phyloP scores from a whole-genome alignment of 345 rosid genomes.

The Clarkia xantiana region DNA sequence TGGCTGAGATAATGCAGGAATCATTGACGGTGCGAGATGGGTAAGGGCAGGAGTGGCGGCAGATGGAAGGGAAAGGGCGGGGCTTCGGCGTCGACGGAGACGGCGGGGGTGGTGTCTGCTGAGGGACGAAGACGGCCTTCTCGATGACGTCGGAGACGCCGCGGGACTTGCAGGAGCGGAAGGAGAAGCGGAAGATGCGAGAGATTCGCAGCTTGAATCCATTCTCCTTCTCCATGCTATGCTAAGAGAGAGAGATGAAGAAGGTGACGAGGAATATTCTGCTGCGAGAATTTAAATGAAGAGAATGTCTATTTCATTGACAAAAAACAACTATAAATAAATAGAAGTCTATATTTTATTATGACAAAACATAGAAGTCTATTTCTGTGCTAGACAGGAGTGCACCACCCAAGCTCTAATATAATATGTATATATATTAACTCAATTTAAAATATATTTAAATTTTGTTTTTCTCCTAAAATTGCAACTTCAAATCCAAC shows the following conservation, averaged over 20 bases:
- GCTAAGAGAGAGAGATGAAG: constrained; percentile 4
- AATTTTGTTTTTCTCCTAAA: too few relatives aligned
- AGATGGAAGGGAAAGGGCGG: constrained; percentile 13
- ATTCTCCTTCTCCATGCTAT: constrained; percentile 16
- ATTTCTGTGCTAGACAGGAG: too few relatives aligned
- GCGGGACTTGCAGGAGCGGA: constrained; percentile 43
- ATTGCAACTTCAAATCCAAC: too few relatives aligned
- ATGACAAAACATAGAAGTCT: too few relatives aligned
- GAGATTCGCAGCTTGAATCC: constrained; percentile 46
- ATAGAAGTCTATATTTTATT: too few relatives aligned
- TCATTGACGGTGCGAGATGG: constrained; percentile 9
- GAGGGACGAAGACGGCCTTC: constrained; percentile 15
- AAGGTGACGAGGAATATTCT: too few relatives aligned
- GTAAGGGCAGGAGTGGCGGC: constrained; percentile 15
- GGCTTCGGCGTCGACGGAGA: constrained; percentile 15
- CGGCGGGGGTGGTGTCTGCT: background rate
- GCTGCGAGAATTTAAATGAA: too few relatives aligned
- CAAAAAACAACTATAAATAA: too few relatives aligned
- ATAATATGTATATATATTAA: too few relatives aligned
- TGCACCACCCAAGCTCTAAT: too few relatives aligned
- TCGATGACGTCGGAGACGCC: constrained; percentile 45
- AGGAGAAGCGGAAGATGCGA: constrained; percentile 50
- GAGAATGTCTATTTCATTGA: too few relatives aligned
- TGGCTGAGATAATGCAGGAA: constrained; percentile 16
- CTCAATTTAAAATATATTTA: too few relatives aligned